Base-by-base conservation (phyloP, 768 basidiomycete genomes). In the Boletus sp. region DNA sequence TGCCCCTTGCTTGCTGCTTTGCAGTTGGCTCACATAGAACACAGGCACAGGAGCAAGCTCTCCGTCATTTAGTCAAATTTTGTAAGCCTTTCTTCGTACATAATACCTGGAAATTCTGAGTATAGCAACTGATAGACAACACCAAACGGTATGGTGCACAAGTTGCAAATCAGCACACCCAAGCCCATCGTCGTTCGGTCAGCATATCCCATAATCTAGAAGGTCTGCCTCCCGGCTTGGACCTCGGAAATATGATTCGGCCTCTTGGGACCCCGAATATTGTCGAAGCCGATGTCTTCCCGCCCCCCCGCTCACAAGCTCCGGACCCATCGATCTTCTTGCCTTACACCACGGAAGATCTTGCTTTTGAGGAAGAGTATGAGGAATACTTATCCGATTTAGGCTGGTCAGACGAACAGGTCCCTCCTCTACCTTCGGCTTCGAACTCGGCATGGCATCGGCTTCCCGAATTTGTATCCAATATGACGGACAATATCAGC, bases 351-450 rank as follows among this genome's bases (percentile, higher is more conserved):
- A 87, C 91, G 2, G 96, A 98, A 68, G 90, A 93, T 62, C 88
- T 92, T 55, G 93, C 93, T 1, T 95, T 94, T 61, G 95, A 98
- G 65, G 92, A 93, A 66, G 95, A 97, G 65, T 98, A 97, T 64
- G 95, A 98, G 69, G 94, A 96, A 65, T 93, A 96, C 62, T 75
- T 98, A 27, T 90, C 87, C n/a, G 92, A 92, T 65, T 74, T 94
- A 23, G 88, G 88, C 17, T 88, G 81, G 78, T 81, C 84, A 4
- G 85, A 87, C 50, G 81, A 83, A 44, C 76, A 80, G 51, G 56
- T 73, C 23, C 70, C 76, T 34, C 66, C 74, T 46, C 73, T 75
- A 34, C 68, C 67, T 45, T 51, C 66, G 21, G 56, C 66, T 47
- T 62, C 57, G 14, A 64, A 60, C 50, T 85, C 83, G 23, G 92